phyloP scores from a whole-genome alignment of 768 basidiomycete genomes.

The Cyathus striatus region DNA sequence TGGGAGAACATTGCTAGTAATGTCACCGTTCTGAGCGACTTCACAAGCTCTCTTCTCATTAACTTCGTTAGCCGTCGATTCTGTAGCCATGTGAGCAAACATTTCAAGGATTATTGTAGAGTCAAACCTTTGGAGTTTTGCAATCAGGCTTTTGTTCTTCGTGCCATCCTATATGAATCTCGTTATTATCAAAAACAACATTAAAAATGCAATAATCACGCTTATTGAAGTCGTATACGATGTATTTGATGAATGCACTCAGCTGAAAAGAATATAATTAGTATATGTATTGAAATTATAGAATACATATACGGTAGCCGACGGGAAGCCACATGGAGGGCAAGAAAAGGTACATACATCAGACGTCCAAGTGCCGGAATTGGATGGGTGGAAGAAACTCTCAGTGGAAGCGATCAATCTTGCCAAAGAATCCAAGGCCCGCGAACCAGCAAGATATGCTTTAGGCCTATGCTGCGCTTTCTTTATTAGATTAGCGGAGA shows the following conservation, averaged over 20 bases:
- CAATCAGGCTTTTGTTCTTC: constrained; percentile 75
- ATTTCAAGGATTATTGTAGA: neutral
- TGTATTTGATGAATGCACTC: constrained; percentile 80
- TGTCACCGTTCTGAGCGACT: constrained; percentile 74
- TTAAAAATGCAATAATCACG: constrained; percentile 29
- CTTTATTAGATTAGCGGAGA: constrained; percentile 54
- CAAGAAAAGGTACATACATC: constrained; percentile 43
- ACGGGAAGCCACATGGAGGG: neutral
- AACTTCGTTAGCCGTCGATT: constrained; percentile 69
- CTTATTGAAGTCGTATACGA: constrained; percentile 83
- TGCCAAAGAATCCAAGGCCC: constrained; percentile 80
- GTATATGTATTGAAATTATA: neutral
- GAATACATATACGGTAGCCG: neutral
- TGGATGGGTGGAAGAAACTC: constrained; percentile 88
- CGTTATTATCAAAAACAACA: too few relatives aligned
- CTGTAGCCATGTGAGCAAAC: constrained; percentile 20
- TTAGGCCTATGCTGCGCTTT: constrained; percentile 30
- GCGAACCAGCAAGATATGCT: constrained; percentile 77
- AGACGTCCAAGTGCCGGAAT: constrained; percentile 78
- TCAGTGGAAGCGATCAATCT: constrained; percentile 84
- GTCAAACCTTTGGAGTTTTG: constrained; percentile 62
- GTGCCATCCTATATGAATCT: constrained; percentile 54
- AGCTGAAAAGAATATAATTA: constrained; percentile 33
- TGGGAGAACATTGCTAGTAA: constrained; percentile 90
- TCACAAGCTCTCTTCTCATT: constrained; percentile 84